Percentiles rank a stretch among this genome's conserved stretches.
Evolutionary conservation across 2,329 filamentous ascomycete species (phyloP).

Genomic region (Fusarium staphyleae): DNA sequence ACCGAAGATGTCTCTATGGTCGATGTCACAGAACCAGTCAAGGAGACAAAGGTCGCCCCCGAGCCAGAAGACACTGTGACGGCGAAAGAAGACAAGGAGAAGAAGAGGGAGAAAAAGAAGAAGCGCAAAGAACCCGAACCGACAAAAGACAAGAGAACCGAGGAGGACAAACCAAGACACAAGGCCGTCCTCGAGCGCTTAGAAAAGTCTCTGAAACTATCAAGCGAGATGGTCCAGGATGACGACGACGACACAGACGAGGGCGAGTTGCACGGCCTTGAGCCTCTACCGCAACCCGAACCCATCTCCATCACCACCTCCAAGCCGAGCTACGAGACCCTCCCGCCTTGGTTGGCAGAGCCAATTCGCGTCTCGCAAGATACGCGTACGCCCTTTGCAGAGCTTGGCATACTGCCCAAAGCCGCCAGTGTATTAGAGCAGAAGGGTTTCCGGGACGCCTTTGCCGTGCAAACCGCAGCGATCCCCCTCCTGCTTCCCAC

Average conservation of each 20-base stretch:
- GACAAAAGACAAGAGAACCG: constrained; percentile 35
- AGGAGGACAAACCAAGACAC: constrained; percentile 49
- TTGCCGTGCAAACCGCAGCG: constrained; percentile 58
- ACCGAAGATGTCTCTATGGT: constrained; percentile 36
- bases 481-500: constrained; percentile 80
- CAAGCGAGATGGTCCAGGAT: constrained; percentile 50
- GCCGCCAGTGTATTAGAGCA: constrained; percentile 67
- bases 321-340: constrained; percentile 74
- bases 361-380: constrained; percentile 73
- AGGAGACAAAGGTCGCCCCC: constrained; percentile 1
- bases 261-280: constrained; percentile 71
- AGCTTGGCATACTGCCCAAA: constrained; percentile 67
- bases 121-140: constrained; percentile 36
- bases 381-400: constrained; percentile 65
- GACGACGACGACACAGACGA: constrained; percentile 45
- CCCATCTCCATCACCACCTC: constrained; percentile 63
- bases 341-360: constrained; percentile 81
- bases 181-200: constrained; percentile 63
- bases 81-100: constrained; percentile 21
- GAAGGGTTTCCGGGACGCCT: constrained; percentile 57
- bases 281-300: constrained; percentile 81
- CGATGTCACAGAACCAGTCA: constrained; percentile 20
- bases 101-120: constrained; percentile 46
- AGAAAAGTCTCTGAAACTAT: constrained; percentile 60
- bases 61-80: constrained; percentile 3